Conservation (phyloP, 1,284 basidiomycete genomes). For the Cutaneotrichosporon sp. region DNA sequence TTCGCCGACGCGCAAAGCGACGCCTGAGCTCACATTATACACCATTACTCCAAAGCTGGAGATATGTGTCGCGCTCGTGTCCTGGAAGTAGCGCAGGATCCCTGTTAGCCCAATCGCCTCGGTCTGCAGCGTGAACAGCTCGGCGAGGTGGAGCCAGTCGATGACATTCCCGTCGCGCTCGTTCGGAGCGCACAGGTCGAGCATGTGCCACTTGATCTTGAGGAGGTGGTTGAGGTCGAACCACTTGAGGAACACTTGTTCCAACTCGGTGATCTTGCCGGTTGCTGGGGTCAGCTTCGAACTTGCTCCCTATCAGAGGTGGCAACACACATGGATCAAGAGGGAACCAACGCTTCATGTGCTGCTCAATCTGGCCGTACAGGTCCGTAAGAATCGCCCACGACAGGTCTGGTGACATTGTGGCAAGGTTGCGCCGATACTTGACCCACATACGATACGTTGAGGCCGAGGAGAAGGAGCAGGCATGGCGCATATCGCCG, state of each 20-base stretch:
- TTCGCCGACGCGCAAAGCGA: too few species aligned
- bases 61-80: conserved; percentile 27
- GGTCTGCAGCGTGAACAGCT: conserved; percentile 22
- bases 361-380: conserved; percentile 22
- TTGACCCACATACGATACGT: conserved; percentile 25
- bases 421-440: conserved; percentile 15
- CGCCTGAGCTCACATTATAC: conserved; percentile 20
- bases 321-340: conserved; percentile 1
- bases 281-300: conserved; percentile 6
- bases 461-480: conserved; percentile 22
- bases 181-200: conserved; percentile 15
- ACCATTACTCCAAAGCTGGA: conserved; percentile 25
- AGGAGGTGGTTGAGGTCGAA: conserved; percentile 26
- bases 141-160: conserved; percentile 24
- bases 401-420: conserved; percentile 16
- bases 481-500: conserved; percentile 26
- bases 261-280: conserved; percentile 16
- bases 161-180: conserved; percentile 14
- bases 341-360: conserved; percentile 27
- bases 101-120: conserved; percentile 18
- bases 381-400: conserved; percentile 19
- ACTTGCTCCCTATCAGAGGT: too few species aligned
- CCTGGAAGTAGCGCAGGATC: conserved; percentile 25
- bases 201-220: conserved; percentile 24
- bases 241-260: conserved; percentile 25